Evolutionary conservation across 441 rosid genomes (phyloP).

Genomic region (Melastoma candidum): DNA sequence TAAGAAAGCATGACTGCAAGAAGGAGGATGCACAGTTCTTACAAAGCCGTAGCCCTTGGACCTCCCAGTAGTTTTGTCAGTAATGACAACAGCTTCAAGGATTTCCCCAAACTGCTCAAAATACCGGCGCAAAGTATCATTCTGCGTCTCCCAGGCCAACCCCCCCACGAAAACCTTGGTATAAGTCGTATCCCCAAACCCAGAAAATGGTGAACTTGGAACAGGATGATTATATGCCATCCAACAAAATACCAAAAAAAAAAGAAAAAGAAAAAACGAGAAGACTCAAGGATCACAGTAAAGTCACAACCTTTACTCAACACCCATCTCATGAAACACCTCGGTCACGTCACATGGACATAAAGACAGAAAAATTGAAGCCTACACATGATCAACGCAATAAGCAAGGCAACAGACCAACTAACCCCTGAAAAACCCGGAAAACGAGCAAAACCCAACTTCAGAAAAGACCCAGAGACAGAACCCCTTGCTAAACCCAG

Average conservation of each 20-base stretch:
- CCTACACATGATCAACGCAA: constrained; percentile 3
- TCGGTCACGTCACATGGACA: constrained; percentile 3
- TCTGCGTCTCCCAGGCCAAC: constrained; percentile 62
- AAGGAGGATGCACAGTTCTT: constrained; percentile 4
- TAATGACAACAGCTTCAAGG: constrained; percentile 59
- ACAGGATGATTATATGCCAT: constrained; percentile 8
- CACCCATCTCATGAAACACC: background rate
- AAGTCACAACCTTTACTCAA: background rate
- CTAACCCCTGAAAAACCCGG: background rate
- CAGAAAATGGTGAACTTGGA: constrained; percentile 4
- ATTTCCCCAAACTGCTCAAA: constrained; percentile 66
- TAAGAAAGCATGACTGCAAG: background rate
- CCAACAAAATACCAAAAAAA: background rate
- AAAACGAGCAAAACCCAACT: constrained; percentile 1
- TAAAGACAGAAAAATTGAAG: constrained; percentile 2
- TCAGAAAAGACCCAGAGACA: no score
- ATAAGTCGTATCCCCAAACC: constrained; percentile 40
- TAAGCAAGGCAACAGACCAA: background rate
- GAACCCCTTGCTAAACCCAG: no score
- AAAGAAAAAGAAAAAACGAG: no score
- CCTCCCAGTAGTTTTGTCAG: constrained; percentile 48
- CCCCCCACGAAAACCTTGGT: constrained; percentile 74
- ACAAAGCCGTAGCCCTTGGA: constrained; percentile 79
- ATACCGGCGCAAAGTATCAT: constrained; percentile 37
- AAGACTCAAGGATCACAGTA: background rate